Base-by-base conservation (phyloP, 2,329 filamentous ascomycete genomes). In the Epichloe glyceriae region DNA sequence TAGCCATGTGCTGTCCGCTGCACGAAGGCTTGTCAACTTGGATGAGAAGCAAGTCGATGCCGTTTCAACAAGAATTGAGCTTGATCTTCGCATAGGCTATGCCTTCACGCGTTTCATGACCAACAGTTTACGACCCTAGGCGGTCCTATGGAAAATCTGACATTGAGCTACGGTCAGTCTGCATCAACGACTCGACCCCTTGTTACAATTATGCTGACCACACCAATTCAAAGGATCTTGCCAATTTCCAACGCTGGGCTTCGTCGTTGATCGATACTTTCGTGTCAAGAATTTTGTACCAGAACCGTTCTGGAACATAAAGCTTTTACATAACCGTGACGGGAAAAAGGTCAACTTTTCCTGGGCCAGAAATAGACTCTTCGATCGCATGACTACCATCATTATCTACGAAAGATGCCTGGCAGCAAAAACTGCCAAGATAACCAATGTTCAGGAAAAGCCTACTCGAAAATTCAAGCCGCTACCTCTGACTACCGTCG, bases 261-360 rank as follows among this genome's bases (percentile, higher is more conserved):
- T 98, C 57, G 91, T 98, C 1, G 93, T 98, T 6, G 93, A 98
- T 66, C 82, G 91, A 46, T 98, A 97, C 65, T 88, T 95, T 60
- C 83, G 87, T 47, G 93, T 98, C 48, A 83, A 88, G 55, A 95
- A 95, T 59, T 98, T 98, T 65, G 82, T 93, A 1, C 86, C 91
- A 0, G 93, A 98, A 63, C 73, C 79, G 0, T 98, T 97, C 66
- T 98, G 93, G 93, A 78, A 79, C 53, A 95, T 98, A 71, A 91
- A 85, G 58, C 76, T 98, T 39, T 82, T 80, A 61, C 86, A 96
- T 60, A 78, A 74, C 41, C 83, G 87, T 48, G 84, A 95, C 38
- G 74, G 78, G 4, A 87, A 89, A 51, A 83, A 85, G 49, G 89
- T 93, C 55, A 82, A 80, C 50, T 97, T 98, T 63, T 79, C 73